These are phyloP conservation scores for Carex parvula DNA, from an alignment of 176 grass and related monocot genomes.

Conservation along the genomic window DNA sequence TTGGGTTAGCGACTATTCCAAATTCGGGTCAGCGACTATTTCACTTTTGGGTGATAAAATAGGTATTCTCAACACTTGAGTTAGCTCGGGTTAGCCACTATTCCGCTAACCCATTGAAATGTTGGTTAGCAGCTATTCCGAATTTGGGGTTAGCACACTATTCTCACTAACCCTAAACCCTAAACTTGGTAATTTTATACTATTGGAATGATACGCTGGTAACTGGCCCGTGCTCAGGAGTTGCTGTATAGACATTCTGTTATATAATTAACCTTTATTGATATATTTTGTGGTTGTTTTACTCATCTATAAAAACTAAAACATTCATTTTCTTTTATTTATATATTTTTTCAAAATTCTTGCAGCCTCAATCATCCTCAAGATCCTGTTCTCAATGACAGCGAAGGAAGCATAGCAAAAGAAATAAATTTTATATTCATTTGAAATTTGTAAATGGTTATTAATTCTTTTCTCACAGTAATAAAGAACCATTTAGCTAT, in stretches of 20 bases:
- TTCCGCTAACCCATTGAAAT: too few species aligned
- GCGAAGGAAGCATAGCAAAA: not conserved
- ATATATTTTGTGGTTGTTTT: not conserved
- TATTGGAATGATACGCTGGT: not conserved
- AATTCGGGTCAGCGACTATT: too few species aligned
- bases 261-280: not conserved
- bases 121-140: too few species aligned
- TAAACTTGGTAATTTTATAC: not conserved
- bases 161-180: too few species aligned
- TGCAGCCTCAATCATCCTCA: slow-evolving; percentile 11
- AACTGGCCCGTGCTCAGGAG: not conserved
- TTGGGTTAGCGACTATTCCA: too few species aligned
- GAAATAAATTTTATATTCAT: not conserved
- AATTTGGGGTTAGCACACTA: too few species aligned
- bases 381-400: not conserved
- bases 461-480: not conserved
- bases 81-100: too few species aligned
- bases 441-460: slow-evolving; percentile 1
- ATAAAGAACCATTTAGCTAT: not conserved
- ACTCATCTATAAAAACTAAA: not conserved
- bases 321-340: not conserved
- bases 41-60: too few species aligned
- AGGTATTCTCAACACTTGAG: too few species aligned
- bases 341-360: not conserved
- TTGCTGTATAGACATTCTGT: not conserved